Evolutionary conservation across 1,284 basidiomycete species (phyloP).

Genomic region (Microbotryum violaceum): DNA sequence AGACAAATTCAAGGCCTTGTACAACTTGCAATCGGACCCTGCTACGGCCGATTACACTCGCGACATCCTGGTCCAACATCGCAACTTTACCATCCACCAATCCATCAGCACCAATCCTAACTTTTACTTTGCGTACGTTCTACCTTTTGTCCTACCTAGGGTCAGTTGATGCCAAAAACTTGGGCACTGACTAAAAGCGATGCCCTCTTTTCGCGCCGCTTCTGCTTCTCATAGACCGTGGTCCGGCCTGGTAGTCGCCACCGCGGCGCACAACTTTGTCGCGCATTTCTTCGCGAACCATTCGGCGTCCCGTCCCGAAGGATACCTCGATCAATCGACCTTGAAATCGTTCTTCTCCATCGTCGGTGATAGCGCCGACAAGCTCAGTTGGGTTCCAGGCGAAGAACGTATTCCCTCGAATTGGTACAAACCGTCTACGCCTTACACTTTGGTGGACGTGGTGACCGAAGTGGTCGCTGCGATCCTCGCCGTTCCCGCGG

Average conservation of each 20-base stretch:
- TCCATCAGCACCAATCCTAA: neutral
- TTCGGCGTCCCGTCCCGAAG: slow-evolving; percentile 7
- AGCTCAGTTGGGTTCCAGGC: slow-evolving; percentile 1
- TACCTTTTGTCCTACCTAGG: too few relatives aligned
- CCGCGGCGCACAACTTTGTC: slow-evolving; percentile 14
- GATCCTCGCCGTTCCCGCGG: slow-evolving; percentile 1
- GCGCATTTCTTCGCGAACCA: slow-evolving; percentile 3
- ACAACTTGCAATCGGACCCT: slow-evolving; percentile 10
- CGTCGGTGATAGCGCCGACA: neutral
- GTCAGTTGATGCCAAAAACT: too few relatives aligned
- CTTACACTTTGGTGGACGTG: slow-evolving; percentile 9
- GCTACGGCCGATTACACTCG: slow-evolving; percentile 2
- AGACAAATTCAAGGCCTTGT: slow-evolving; percentile 23
- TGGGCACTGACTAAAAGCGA: too few relatives aligned
- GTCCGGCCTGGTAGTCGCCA: slow-evolving; percentile 9
- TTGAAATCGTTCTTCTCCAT: slow-evolving; percentile 14
- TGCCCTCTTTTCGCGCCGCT: too few relatives aligned
- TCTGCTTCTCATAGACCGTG: neutral
- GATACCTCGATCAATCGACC: slow-evolving; percentile 7
- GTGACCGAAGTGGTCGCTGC: slow-evolving; percentile 4
- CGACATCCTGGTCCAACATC: slow-evolving; percentile 7
- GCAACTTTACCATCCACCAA: neutral
- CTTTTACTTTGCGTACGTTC: neutral
- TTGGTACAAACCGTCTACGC: slow-evolving; percentile 4
- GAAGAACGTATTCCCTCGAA: slow-evolving; percentile 8